Base-by-base conservation (phyloP, 2,329 filamentous ascomycete genomes). In the Diaporthe australafricana region DNA sequence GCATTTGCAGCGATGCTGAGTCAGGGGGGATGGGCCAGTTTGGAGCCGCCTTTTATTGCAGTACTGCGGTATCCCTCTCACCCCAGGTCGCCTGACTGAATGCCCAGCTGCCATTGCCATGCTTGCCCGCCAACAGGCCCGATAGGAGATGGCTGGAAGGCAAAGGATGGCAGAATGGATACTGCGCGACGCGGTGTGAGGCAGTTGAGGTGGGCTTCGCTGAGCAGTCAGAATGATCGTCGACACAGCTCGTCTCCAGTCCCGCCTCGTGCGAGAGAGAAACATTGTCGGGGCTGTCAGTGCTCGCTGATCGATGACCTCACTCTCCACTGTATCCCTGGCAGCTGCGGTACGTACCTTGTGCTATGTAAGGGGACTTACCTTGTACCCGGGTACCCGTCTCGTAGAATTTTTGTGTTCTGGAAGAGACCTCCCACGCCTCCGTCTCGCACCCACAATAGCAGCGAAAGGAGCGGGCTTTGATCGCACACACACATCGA, bases 91-190 rank as follows among this genome's bases (percentile, higher is more conserved):
- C 38, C 38, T 16, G 38, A 12, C 8, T 40, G 38, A 12, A n/a
- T 40, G 32, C 2, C 17, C 5, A 5, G 5, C 11, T 52, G n/a
- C 52, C 27, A 12, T 16, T 40, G 63, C 22, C 63, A 45, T 38
- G 20, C 62, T 22, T 68, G 42, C 42, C 67, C 53, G 57, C 47
- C 52, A 69, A 47, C 67, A 69, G 67, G 67, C 53, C 67, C 67
- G 67, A 69, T 60, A 50, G 53, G 42, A 50, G n/a, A 35, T 35
- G 32, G 27, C 20, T 20, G 30, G 35, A 47, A 38, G n/a, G 47
- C n/a, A 53, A 32, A 30, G 66, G 53, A 40, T n/a, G 52, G 40
- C 40, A 9, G 27, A 25, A 62, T 47, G 55, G 55, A 42, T 22
- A 42, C 38, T 9, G 25, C 56, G 38, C 22, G 42, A 30, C 38